Conservation (phyloP, 2,329 filamentous ascomycete species). For the Ophiognomonia clavigignenti-juglandacearum region DNA sequence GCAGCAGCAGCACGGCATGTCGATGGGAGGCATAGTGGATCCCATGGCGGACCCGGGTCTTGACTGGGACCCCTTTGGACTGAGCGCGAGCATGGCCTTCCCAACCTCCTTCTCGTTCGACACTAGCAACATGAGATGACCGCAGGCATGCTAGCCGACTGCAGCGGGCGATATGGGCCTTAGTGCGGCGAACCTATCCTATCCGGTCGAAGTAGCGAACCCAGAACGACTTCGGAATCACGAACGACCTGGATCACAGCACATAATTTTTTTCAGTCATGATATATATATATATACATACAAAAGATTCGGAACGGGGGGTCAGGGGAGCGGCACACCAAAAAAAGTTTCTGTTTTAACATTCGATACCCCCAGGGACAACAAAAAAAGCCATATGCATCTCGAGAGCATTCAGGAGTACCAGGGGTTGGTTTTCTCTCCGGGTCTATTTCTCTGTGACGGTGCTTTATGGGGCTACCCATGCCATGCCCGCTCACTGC, state of each 20-base stretch:
- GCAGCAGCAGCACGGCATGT: constrained; percentile 55
- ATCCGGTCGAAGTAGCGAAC: too few species aligned
- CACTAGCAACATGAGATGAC: constrained; percentile 47
- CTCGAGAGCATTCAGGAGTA: too few species aligned
- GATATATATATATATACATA: background rate
- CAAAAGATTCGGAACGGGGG: background rate
- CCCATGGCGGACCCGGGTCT: constrained; percentile 61
- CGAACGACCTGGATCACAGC: too few species aligned
- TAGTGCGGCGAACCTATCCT: too few species aligned
- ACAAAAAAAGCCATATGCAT: too few species aligned
- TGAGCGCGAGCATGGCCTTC: constrained; percentile 94
- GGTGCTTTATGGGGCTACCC: too few species aligned
- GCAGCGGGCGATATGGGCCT: too few species aligned
- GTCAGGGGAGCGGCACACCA: background rate
- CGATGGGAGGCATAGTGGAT: constrained; percentile 62
- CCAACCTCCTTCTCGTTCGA: constrained; percentile 78
- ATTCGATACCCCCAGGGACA: background rate
- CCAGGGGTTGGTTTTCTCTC: too few species aligned
- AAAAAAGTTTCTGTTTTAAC: background rate
- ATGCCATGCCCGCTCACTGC: too few species aligned
- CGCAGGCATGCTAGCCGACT: background rate
- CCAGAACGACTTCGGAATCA: too few species aligned
- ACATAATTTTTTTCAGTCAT: background rate
- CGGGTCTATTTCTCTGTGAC: too few species aligned
- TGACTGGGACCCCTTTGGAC: constrained; percentile 88